phyloP scores from a whole-genome alignment of 257 asterid genomes.

The Scutellaria galericulata region DNA sequence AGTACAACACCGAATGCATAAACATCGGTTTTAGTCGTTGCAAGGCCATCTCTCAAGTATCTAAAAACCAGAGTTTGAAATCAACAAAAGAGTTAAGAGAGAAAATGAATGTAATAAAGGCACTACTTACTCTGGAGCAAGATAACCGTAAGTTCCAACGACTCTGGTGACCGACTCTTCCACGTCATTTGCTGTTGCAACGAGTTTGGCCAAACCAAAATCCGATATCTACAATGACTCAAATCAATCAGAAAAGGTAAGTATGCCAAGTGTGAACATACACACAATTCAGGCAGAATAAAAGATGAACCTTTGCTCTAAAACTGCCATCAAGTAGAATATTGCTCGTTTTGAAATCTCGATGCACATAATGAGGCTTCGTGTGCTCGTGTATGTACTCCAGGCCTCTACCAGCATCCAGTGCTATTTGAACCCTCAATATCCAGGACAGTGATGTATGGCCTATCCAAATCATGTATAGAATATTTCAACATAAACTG shows the following conservation, averaged over 20 bases:
- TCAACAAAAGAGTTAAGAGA: not conserved
- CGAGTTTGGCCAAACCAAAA: slow-evolving; percentile 93
- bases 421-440: slow-evolving; percentile 93
- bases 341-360: slow-evolving; percentile 95
- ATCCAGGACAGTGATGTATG: slow-evolving; percentile 91
- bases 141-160: slow-evolving; percentile 94
- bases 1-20: slow-evolving; percentile 95
- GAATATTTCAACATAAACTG: not conserved
- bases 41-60: slow-evolving; percentile 87
- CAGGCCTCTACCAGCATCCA: slow-evolving; percentile 96
- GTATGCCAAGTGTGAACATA: slow-evolving; percentile 16
- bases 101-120: not conserved
- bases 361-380: slow-evolving; percentile 91
- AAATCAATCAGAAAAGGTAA: slow-evolving; percentile 36
- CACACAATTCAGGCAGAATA: slow-evolving; percentile 13
- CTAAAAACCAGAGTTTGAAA: slow-evolving; percentile 47
- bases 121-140: slow-evolving; percentile 93
- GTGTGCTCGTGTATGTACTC: slow-evolving; percentile 99
- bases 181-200: slow-evolving; percentile 71
- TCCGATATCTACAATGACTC: slow-evolving; percentile 74
- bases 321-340: slow-evolving; percentile 83
- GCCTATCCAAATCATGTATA: slow-evolving; percentile 50
- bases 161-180: slow-evolving; percentile 93
- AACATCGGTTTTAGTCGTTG: slow-evolving; percentile 88
- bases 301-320: slow-evolving; percentile 75